A percentile compares a stretch with the other conserved stretches of the same genome.
Evolutionary conservation across 805 yeast species (phyloP).

Genomic region (Cyberlindnera maritima): DNA sequence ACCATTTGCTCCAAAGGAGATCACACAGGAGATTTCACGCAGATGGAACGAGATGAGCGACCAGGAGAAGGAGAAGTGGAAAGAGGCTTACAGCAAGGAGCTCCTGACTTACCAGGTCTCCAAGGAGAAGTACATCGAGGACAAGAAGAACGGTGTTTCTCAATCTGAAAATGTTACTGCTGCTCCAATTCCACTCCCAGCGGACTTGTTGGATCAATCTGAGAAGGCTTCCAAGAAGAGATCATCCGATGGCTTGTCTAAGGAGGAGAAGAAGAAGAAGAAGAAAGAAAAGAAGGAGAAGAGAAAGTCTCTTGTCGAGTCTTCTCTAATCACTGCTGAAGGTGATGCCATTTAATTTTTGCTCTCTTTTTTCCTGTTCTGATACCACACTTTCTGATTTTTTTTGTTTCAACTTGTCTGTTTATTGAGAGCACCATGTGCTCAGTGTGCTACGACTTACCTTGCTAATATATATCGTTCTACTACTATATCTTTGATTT

Average conservation of each 20-base stretch:
- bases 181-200: slow-evolving; percentile 42
- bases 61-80: slow-evolving; percentile 72
- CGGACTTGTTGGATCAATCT: slow-evolving; percentile 18
- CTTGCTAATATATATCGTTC: no score
- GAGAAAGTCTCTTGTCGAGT: slow-evolving; percentile 31
- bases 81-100: slow-evolving; percentile 48
- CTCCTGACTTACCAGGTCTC: slow-evolving; percentile 42
- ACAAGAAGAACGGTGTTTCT: slow-evolving; percentile 39
- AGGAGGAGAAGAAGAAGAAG: slow-evolving; percentile 48
- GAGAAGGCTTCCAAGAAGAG: slow-evolving; percentile 34
- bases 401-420: not conserved
- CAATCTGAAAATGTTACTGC: slow-evolving; percentile 30
- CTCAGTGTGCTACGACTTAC: not conserved
- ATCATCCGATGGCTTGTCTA: slow-evolving; percentile 29
- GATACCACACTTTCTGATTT: not conserved
- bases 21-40: slow-evolving; percentile 74
- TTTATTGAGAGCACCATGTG: not conserved
- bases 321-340: slow-evolving; percentile 1
- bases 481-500: no score
- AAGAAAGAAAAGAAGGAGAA: slow-evolving; percentile 54
- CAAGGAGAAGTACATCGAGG: slow-evolving; percentile 45
- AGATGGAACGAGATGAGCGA: slow-evolving; percentile 74
- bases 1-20: slow-evolving; percentile 68
- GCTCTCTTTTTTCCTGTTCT: not conserved
- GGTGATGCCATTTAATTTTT: not conserved